Base-by-base conservation (phyloP, 2,329 filamentous ascomycete species). In the Plenodomus tracheiphilus region DNA sequence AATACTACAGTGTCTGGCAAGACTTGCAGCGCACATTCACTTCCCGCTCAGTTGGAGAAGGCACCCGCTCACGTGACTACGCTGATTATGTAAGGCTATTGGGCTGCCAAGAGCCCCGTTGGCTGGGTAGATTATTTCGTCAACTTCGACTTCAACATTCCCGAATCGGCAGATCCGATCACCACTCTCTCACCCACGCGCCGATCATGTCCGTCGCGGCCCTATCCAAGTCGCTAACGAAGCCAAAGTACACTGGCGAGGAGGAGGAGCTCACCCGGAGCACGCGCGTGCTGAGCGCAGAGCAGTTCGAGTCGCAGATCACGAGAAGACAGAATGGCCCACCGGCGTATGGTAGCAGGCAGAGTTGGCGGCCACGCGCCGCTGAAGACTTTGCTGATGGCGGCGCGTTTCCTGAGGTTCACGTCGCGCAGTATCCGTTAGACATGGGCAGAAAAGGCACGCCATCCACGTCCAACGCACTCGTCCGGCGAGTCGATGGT, bases 361-460 rank as follows among this genome's bases (percentile, higher is more conserved):
- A 84, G 70, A 89, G 89, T 82, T 99, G 94, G 94, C 85, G 94
- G 58, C 94, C 94, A 25, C 87, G 93, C 65, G 82, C 82, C 35
- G 84, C 88, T 56, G 92, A 97, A 69, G 94, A 99, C 73, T 99
- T 92, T 75, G 92, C 90, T 64, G 92, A 97, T 79, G 94, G 94
- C 56, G 94, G 94, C 64, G 91, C 93, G 43, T 99, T 97, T 69
- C 94, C 94, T 32, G 93, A 97, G 75, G 86, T 97, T 21, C 86
- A 89, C 13, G 85, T 97, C 43, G 94, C 93, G 37, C 94, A 99
- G 69, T 99, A 97, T 69, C 94, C 94, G 10, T 83, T 96, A 42
- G 90, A 96, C 51, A 97, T 97, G 91, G 93, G 93, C 49, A 85
- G 87, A 64, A 95, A 96, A 74, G 77, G 77, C 49, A 59, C 63